Conservation (phyloP, 108 stramenopile genomes). For the Nitzschia putrida region DNA sequence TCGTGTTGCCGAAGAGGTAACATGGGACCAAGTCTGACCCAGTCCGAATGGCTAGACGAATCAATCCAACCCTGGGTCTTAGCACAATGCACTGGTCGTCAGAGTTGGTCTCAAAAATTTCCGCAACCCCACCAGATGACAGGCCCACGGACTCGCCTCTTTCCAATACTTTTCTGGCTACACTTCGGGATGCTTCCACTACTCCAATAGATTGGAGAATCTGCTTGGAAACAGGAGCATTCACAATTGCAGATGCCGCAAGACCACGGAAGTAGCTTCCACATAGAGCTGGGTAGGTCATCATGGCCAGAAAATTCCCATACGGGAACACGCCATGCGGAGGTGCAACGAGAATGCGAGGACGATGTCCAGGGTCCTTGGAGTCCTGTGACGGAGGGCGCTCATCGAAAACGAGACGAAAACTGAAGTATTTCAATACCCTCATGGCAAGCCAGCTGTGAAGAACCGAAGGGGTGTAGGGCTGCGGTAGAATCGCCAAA, state of each 20-base stretch:
- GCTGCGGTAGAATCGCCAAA: conserved; percentile 42
- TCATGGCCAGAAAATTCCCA: conserved; percentile 43
- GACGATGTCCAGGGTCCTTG: conserved; percentile 17
- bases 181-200: conserved; percentile 40
- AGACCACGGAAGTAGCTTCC: conserved; percentile 40
- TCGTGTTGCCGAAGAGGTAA: conserved; percentile 58
- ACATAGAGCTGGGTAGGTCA: conserved; percentile 25
- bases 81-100: conserved; percentile 41
- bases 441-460: conserved; percentile 37
- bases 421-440: conserved; percentile 42
- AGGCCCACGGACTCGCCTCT: conserved; percentile 35
- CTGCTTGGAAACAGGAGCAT: conserved; percentile 49
- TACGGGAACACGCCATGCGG: conserved; percentile 53
- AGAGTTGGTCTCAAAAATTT: conserved; percentile 49
- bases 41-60: conserved; percentile 56
- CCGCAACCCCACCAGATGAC: conserved; percentile 53
- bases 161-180: conserved; percentile 30
- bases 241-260: conserved; percentile 32
- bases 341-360: conserved; percentile 39
- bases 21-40: conserved; percentile 54
- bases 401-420: conserved; percentile 35
- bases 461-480: conserved; percentile 22
- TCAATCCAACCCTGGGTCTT: conserved; percentile 44
- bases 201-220: conserved; percentile 41
- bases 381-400: conserved; percentile 3